Evolutionary conservation across 495 filamentous ascomycete genomes (phyloP), one percentile per base, ranked within the genome.

Genomic region (Xylaria intraflava): DNA sequence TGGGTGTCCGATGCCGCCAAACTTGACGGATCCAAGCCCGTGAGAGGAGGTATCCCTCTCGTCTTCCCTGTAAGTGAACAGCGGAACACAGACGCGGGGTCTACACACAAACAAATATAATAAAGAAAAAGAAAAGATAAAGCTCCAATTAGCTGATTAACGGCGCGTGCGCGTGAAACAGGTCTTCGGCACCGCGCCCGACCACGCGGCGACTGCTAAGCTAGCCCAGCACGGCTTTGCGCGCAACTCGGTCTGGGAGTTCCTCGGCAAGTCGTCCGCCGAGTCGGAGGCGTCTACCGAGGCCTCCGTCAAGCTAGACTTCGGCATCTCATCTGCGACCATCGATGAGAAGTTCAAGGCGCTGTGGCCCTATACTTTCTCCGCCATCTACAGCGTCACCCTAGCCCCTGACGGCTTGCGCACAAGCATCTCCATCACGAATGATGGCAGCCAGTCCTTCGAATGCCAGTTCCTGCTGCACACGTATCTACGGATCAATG

Each of bases 181-280:
- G 90, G 87, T 94, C 64, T 98, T 98, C 68, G 93, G 93, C 30
- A 88, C 87, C 38, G 79, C 89, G 9, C 83, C 85, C 30, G 68
- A 82, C 56, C 80, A 89, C 66, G 81, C 87, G 43, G 76, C 83
- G 6, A 90, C 88, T 26, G 78, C 78, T 27, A 65, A 75, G 23
- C 84, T 99, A 14, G 86, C 92, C 11, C 92, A 96, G 69, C 94
- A 99, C 72, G 94, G 94, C 58, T 96, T 99, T 70, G 94, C 94
- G 22, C 89, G 94, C 48, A 91, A 81, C 57, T 87, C 85, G 42
- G 68, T 70, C n/a, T 88, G 83, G 84, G 84, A 87, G 62, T 86
- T 86, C 77, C 66, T 94, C 61, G 74, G 90, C 77, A 82, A 89
- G 76, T 71, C 75, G 51, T 77, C 78, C 33, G 83, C 78, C 20